Conservation (phyloP, 2,329 filamentous ascomycete genomes). For the Clathrospora elynae region DNA sequence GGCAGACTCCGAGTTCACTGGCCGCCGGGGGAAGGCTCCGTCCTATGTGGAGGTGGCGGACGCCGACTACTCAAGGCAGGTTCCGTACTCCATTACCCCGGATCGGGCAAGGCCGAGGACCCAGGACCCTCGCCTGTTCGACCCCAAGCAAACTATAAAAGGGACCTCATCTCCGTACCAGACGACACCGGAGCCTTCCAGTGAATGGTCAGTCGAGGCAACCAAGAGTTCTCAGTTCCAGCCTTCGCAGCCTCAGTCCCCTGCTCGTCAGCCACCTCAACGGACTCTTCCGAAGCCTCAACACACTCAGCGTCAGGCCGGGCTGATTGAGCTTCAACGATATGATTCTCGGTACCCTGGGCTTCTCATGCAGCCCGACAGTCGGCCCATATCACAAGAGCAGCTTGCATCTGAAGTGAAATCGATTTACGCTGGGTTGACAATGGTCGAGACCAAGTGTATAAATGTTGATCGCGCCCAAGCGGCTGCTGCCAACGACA, state of each 20-base stretch:
- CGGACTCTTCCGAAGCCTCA: slow-evolving; percentile 19
- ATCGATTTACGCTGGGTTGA: slow-evolving; percentile 79
- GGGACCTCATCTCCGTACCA: slow-evolving; percentile 22
- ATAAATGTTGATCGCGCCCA: slow-evolving; percentile 78
- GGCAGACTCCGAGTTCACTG: slow-evolving; percentile 34
- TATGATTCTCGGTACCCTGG: slow-evolving; percentile 44
- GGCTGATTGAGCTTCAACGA: slow-evolving; percentile 43
- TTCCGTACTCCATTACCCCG: slow-evolving; percentile 19
- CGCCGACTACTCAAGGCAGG: slow-evolving; percentile 33
- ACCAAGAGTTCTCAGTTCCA: slow-evolving; percentile 26
- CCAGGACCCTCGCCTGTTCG: slow-evolving; percentile 28
- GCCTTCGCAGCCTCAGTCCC: slow-evolving; percentile 16
- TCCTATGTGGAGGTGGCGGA: slow-evolving; percentile 33
- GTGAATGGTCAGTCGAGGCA: slow-evolving; percentile 31
- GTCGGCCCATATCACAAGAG: slow-evolving; percentile 72
- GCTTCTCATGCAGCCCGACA: slow-evolving; percentile 64
- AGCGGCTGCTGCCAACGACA: slow-evolving; percentile 58
- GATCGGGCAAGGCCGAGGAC: slow-evolving; percentile 25
- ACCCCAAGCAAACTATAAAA: slow-evolving; percentile 24
- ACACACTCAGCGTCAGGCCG: slow-evolving; percentile 27
- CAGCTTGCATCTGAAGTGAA: slow-evolving; percentile 82
- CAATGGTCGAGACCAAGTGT: slow-evolving; percentile 86
- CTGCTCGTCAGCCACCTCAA: slow-evolving; percentile 18
- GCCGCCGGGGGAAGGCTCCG: slow-evolving; percentile 32
- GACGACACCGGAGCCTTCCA: slow-evolving; percentile 32